Conservation (phyloP, 768 basidiomycete species). For the Coprinopsis cinerea region DNA sequence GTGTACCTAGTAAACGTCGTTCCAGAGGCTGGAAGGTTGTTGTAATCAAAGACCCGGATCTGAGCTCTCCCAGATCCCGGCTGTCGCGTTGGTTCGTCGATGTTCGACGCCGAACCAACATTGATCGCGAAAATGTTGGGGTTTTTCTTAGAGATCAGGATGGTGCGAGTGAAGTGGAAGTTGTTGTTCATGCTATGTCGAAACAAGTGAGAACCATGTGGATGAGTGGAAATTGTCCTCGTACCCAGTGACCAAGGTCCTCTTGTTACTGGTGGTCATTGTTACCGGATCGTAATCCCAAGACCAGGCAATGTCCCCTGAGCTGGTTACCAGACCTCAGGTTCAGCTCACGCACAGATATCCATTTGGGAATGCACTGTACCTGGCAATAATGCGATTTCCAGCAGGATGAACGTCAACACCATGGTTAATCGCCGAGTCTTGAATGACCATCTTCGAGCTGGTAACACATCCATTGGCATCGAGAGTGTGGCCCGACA, state of each 20-base stretch:
- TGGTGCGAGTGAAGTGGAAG: constrained; percentile 13
- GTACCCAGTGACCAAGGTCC: constrained; percentile 12
- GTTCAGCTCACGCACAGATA: not conserved
- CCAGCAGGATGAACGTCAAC: constrained; percentile 10
- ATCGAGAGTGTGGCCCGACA: constrained; percentile 7
- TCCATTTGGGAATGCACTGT: too few relatives aligned
- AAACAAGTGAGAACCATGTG: not conserved
- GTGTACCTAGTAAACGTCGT: not conserved
- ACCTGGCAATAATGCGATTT: constrained; percentile 11
- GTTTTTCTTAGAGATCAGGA: constrained; percentile 9
- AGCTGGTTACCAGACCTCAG: not conserved
- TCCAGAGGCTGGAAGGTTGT: constrained; percentile 1
- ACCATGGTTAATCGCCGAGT: constrained; percentile 13
- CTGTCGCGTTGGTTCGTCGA: constrained; percentile 8
- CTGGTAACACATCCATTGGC: constrained; percentile 14
- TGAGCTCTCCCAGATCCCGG: constrained; percentile 8
- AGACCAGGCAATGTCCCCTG: constrained; percentile 10
- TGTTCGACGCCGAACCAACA: constrained; percentile 11
- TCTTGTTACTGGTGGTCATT: constrained; percentile 12
- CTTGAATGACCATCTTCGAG: constrained; percentile 11
- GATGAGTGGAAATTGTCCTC: not conserved
- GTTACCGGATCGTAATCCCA: constrained; percentile 15
- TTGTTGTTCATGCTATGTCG: constrained; percentile 10
- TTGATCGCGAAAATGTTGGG: constrained; percentile 10
- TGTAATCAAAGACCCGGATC: constrained; percentile 11